phyloP scores from a whole-genome alignment of 2,329 filamentous ascomycete species.

The Diaporthe sp. region DNA sequence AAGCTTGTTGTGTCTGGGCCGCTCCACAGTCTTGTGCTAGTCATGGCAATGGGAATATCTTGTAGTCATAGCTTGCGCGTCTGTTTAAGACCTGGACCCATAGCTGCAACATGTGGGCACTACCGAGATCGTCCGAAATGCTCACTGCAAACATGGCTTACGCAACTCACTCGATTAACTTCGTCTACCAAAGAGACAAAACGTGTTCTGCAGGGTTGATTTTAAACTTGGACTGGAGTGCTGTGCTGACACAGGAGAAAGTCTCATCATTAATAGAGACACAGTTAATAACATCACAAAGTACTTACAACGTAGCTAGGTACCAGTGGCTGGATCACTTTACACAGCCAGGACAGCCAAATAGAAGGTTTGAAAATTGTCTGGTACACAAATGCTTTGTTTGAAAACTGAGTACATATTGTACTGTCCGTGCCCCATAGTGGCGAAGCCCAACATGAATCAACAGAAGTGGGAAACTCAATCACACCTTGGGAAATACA shows the following conservation, averaged over 20 bases:
- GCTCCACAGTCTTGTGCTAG: not conserved
- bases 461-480: not conserved
- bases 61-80: conserved; percentile 4
- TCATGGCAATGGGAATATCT: not conserved
- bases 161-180: not conserved
- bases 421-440: not conserved
- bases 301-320: not conserved
- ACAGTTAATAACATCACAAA: not conserved
- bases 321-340: not conserved
- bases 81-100: not conserved
- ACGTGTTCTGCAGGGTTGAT: not conserved
- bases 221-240: not conserved
- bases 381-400: not conserved
- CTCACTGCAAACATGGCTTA: not conserved
- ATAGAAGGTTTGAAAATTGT: not conserved
- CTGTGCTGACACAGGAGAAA: not conserved
- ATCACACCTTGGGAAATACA: not conserved
- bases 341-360: not conserved
- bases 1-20: conserved; percentile 4
- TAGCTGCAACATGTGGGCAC: not conserved
- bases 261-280: not conserved
- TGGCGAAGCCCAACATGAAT: not conserved
- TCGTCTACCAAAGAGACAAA: not conserved
- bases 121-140: not conserved
- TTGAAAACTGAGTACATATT: not conserved